A percentile compares a stretch with the other conserved stretches of the same genome.
Evolutionary conservation across 768 basidiomycete genomes (phyloP).

Genomic region (Boletus huronensis): DNA sequence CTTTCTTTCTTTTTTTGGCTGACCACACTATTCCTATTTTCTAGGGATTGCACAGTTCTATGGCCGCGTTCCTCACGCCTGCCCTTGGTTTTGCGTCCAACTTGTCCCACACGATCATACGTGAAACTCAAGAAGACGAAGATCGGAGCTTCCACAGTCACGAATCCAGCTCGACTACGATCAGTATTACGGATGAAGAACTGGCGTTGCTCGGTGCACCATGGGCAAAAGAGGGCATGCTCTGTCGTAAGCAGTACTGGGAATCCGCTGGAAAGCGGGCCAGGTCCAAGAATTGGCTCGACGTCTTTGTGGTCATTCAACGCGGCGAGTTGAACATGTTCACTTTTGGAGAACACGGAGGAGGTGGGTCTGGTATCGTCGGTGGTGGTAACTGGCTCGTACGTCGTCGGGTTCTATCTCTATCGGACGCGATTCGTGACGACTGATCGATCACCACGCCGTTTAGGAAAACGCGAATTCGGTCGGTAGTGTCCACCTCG

Average conservation of each 20-base stretch:
- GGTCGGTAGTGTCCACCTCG: slow-evolving; percentile 78
- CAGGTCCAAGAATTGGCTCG: slow-evolving; percentile 87
- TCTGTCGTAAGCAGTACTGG: slow-evolving; percentile 94
- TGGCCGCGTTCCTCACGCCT: slow-evolving; percentile 70
- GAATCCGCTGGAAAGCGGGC: slow-evolving; percentile 80
- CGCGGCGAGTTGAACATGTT: slow-evolving; percentile 96
- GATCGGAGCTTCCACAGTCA: slow-evolving; percentile 64
- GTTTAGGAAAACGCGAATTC: slow-evolving; percentile 77
- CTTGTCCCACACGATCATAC: slow-evolving; percentile 93
- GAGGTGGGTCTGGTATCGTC: slow-evolving; percentile 61
- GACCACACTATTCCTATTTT: slow-evolving; percentile 4
- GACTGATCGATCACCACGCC: slow-evolving; percentile 1
- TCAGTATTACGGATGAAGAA: slow-evolving; percentile 93
- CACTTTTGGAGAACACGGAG: slow-evolving; percentile 75
- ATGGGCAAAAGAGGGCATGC: slow-evolving; percentile 98
- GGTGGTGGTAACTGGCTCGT: slow-evolving; percentile 99
- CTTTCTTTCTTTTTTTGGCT: slow-evolving; percentile 8
- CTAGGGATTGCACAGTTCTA: slow-evolving; percentile 59
- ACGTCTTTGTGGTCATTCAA: slow-evolving; percentile 94
- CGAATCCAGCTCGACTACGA: slow-evolving; percentile 62
- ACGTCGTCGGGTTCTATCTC: slow-evolving; percentile 35
- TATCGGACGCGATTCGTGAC: not conserved
- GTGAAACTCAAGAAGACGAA: slow-evolving; percentile 89
- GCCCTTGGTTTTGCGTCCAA: slow-evolving; percentile 97
- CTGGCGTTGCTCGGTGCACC: slow-evolving; percentile 92